These are phyloP conservation scores for Neonectria faginata DNA, from an alignment of 2,329 filamentous ascomycete species.

Conservation along the genomic window DNA sequence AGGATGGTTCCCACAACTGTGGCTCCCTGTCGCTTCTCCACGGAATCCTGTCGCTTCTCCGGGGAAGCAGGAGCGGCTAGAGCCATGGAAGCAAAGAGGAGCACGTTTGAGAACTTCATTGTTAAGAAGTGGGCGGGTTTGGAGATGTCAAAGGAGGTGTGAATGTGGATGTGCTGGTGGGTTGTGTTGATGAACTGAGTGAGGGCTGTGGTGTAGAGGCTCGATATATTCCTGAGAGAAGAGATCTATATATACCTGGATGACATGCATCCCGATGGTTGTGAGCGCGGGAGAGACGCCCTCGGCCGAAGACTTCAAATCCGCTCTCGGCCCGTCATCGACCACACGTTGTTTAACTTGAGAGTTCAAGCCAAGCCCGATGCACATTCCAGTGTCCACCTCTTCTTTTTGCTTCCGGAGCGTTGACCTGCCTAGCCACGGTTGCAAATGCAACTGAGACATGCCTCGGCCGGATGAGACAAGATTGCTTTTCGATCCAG, in stretches of 20 bases:
- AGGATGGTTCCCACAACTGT: not conserved
- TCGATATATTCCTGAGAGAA: not conserved
- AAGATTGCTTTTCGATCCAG: not conserved
- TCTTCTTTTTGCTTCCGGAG: not conserved
- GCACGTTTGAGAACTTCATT: slow-evolving; percentile 27
- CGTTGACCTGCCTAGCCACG: not conserved
- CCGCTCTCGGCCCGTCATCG: not conserved
- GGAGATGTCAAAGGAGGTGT: not conserved
- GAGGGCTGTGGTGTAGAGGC: not conserved
- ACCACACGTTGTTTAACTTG: not conserved
- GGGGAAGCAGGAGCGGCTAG: not conserved
- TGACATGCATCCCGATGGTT: not conserved
- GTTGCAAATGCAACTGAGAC: not conserved
- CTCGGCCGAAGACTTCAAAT: not conserved
- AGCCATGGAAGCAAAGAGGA: slow-evolving; percentile 19
- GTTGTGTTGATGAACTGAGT: not conserved
- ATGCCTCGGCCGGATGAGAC: not conserved
- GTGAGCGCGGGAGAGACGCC: not conserved
- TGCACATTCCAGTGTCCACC: slow-evolving; percentile 15
- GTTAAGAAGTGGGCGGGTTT: not conserved
- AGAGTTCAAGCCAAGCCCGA: not conserved
- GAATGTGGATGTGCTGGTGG: not conserved
- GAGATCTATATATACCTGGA: not conserved
- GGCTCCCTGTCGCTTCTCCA: not conserved
- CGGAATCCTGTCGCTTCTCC: not conserved